Conservation (phyloP, 441 rosid genomes). For the Erodium trifolium region DNA sequence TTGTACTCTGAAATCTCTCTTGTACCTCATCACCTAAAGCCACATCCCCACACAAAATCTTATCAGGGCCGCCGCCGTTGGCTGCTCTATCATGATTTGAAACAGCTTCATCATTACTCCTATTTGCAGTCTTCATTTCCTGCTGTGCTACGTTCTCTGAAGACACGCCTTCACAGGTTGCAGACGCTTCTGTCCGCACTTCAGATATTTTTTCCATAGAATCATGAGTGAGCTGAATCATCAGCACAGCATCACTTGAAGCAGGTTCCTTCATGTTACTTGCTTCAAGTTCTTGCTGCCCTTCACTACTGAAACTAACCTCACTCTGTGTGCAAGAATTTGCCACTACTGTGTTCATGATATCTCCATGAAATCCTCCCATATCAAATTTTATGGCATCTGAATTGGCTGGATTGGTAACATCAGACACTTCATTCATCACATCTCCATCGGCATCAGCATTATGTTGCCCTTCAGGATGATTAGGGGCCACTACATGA, state of each 20-base stretch:
- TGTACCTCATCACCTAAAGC: too few species aligned
- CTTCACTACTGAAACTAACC: constrained; percentile 5
- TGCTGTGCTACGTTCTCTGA: constrained; percentile 25
- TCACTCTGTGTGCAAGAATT: constrained; percentile 23
- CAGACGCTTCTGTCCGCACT: not conserved
- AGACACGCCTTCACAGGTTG: constrained; percentile 18
- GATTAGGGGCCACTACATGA: constrained; percentile 7
- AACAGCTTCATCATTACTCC: constrained; percentile 13
- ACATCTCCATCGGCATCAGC: constrained; percentile 13
- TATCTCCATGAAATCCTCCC: constrained; percentile 14
- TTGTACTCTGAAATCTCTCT: too few species aligned
- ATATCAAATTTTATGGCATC: constrained; percentile 13
- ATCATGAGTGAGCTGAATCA: constrained; percentile 1
- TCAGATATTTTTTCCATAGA: not conserved
- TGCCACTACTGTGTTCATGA: constrained; percentile 21
- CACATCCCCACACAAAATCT: too few species aligned
- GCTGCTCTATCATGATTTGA: constrained; percentile 10
- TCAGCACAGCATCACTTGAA: not conserved
- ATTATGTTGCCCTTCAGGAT: constrained; percentile 22
- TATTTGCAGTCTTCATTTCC: constrained; percentile 23
- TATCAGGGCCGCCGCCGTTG: too few species aligned
- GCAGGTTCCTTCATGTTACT: not conserved
- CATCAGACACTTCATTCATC: constrained; percentile 11
- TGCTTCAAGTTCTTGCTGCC: not conserved
- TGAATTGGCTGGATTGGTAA: constrained; percentile 16